Evolutionary conservation across 345 rosid genomes (phyloP).

Genomic region (Cochlearia excelsa): DNA sequence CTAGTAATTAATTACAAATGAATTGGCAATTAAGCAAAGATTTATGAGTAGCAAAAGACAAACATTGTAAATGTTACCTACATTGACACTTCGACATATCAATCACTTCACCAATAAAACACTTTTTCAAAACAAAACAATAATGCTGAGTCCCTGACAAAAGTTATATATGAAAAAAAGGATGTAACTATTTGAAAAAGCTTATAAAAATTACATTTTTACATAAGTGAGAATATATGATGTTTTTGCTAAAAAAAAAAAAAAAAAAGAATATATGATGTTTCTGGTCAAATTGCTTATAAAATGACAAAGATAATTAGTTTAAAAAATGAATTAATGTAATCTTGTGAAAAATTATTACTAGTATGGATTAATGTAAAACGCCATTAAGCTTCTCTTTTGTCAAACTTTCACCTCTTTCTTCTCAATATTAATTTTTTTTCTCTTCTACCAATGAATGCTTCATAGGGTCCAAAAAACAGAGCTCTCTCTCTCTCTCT

Average conservation of each 20-base stretch:
- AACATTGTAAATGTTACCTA: constrained; percentile 23
- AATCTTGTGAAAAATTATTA: constrained; percentile 10
- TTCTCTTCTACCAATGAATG: constrained; percentile 33
- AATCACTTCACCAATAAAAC: constrained; percentile 16
- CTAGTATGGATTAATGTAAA: constrained; percentile 26
- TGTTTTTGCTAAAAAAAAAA: too few relatives aligned
- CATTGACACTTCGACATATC: constrained; percentile 34
- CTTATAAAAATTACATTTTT: too few relatives aligned
- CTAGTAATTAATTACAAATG: neutral
- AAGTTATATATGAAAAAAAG: neutral
- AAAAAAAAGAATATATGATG: too few relatives aligned
- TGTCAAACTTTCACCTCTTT: constrained; percentile 25
- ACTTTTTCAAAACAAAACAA: constrained; percentile 26
- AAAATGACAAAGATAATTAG: too few relatives aligned
- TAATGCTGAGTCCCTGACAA: constrained; percentile 15
- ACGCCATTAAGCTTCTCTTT: constrained; percentile 23
- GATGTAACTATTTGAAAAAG: neutral
- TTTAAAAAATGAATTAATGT: neutral
- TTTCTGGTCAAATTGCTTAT: too few relatives aligned
- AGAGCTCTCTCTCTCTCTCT: constrained; percentile 3
- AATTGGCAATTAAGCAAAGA: neutral
- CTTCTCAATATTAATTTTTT: neutral
- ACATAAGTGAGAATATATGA: too few relatives aligned
- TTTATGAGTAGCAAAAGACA: constrained; percentile 23
- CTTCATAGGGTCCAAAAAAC: constrained; percentile 23